Percentiles rank a stretch among this genome's conserved stretches.
phyloP scores from a whole-genome alignment of 2,329 filamentous ascomycete species.

The Pyricularia grisea region DNA sequence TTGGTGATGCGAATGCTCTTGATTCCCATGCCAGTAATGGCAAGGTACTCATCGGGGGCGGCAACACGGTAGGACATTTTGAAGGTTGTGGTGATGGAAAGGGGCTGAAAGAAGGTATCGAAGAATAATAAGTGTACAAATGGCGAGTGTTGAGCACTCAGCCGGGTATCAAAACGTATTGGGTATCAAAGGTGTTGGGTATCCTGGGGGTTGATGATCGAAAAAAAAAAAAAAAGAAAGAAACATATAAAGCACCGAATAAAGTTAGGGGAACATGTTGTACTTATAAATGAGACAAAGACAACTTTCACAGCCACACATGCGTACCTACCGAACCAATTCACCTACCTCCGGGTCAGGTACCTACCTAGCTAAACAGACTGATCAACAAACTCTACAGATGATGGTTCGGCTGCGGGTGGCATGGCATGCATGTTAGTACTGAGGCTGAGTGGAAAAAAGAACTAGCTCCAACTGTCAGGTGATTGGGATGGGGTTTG shows the following conservation, averaged over 20 bases:
- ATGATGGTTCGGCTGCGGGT: not conserved
- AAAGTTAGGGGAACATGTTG: not conserved
- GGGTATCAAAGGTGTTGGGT: not conserved
- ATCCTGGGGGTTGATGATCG: not conserved
- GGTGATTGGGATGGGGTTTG: not conserved
- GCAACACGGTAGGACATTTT: conserved; percentile 58
- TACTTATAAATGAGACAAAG: not conserved
- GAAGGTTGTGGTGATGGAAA: conserved; percentile 15
- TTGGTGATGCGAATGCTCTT: conserved; percentile 69
- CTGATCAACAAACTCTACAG: not conserved
- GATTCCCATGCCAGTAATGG: conserved; percentile 73
- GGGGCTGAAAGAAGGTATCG: too few species aligned
- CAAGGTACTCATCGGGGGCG: conserved; percentile 74
- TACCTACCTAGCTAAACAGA: not conserved
- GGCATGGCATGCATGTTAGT: not conserved
- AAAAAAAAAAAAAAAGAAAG: too few species aligned
- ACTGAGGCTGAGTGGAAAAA: not conserved
- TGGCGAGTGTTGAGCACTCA: not conserved
- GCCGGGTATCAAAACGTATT: too few species aligned
- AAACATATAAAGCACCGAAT: not conserved
- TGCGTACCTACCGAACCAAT: not conserved
- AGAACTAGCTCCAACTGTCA: not conserved
- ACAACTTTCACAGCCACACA: not conserved
- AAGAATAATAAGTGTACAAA: not conserved
- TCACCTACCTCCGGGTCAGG: too few species aligned